A percentile compares a stretch with the other conserved stretches of the same genome.
phyloP scores from a whole-genome alignment of 805 yeast genomes.

The Kurtzmaniella fragi region DNA sequence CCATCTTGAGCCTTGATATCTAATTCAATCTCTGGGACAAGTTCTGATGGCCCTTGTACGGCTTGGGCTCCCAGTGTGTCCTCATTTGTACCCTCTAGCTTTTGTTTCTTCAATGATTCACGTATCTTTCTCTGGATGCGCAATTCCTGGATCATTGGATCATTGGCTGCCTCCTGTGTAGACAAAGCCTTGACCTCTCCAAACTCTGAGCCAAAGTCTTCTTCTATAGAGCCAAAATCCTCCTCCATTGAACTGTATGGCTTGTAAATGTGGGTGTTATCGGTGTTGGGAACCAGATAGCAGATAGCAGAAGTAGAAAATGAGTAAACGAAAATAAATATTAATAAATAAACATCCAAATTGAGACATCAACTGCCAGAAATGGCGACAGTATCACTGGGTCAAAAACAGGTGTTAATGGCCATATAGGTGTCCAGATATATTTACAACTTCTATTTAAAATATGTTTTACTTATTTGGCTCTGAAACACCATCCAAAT shows the following conservation, averaged over 20 bases:
- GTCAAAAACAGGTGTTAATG: too few species aligned
- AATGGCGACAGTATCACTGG: too few species aligned
- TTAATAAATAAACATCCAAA: neutral
- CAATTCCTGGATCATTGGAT: constrained; percentile 14
- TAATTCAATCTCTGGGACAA: neutral
- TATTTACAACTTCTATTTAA: neutral
- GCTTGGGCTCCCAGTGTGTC: constrained; percentile 1
- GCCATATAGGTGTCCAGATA: neutral
- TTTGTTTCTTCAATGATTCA: constrained; percentile 4
- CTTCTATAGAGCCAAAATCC: constrained; percentile 5
- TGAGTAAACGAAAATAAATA: neutral
- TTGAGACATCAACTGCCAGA: constrained; percentile 1
- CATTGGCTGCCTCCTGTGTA: constrained; percentile 13
- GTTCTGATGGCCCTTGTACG: neutral
- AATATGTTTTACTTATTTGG: neutral
- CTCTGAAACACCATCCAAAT: neutral
- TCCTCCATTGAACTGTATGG: neutral
- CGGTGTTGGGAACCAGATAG: neutral
- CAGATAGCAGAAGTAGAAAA: neutral
- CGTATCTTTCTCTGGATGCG: constrained; percentile 7
- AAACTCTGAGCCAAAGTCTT: constrained; percentile 29
- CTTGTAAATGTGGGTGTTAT: neutral
- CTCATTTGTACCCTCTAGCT: neutral
- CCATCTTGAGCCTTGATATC: too few species aligned
- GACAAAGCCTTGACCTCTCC: constrained; percentile 19